phyloP scores from a whole-genome alignment of 2,329 filamentous ascomycete genomes.

The Diaporthe longicolla region DNA sequence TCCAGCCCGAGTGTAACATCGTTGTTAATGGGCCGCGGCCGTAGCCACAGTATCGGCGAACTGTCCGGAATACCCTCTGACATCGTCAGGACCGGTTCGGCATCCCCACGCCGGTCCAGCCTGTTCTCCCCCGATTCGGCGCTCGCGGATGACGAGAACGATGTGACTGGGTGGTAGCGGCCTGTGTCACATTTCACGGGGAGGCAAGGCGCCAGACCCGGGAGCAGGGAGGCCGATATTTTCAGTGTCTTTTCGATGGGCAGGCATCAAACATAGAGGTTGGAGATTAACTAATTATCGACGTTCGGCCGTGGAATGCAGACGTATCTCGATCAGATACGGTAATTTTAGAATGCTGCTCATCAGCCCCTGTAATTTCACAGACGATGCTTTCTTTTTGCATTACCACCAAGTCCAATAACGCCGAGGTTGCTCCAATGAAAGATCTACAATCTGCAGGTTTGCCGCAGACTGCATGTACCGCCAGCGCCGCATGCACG shows the following conservation, averaged over 20 bases:
- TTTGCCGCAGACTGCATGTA: not conserved
- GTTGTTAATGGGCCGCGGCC: not conserved
- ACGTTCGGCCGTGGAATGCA: too few relatives aligned
- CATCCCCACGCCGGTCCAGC: conserved; percentile 3
- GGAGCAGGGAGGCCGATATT: not conserved
- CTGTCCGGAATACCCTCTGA: not conserved
- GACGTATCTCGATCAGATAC: too few relatives aligned
- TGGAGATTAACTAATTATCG: not conserved
- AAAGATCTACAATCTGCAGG: not conserved
- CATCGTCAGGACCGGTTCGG: not conserved
- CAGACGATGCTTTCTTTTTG: not conserved
- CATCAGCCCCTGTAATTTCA: conserved; percentile 22
- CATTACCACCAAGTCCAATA: conserved; percentile 13
- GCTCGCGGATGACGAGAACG: not conserved
- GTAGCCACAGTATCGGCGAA: not conserved
- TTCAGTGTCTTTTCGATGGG: not conserved
- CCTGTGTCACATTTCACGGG: not conserved
- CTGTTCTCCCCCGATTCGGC: conserved; percentile 4
- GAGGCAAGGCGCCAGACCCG: too few relatives aligned
- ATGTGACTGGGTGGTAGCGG: not conserved
- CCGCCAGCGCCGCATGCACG: conserved; percentile 19
- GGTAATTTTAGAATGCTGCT: not conserved
- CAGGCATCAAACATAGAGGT: too few relatives aligned
- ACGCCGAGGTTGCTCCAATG: conserved; percentile 13
- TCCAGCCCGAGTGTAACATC: not conserved